A percentile compares a stretch with the other conserved stretches of the same genome.
Evolutionary conservation across 1,139 yeast species (phyloP).

Genomic region (Sugiyamaella grinbergsii): DNA sequence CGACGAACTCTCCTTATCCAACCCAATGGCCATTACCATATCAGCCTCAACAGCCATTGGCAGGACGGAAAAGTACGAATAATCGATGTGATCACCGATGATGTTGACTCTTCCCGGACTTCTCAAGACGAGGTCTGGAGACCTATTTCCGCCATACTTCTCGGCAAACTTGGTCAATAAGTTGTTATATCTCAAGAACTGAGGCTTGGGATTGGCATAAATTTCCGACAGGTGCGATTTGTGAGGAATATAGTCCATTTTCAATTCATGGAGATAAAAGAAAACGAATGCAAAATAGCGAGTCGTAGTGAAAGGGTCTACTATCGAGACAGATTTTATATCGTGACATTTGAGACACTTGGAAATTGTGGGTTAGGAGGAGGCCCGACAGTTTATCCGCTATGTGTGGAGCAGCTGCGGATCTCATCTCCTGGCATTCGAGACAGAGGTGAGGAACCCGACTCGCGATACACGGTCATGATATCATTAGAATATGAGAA

Average conservation of each 20-base stretch:
- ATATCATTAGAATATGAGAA: constrained; percentile 13
- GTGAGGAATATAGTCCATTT: constrained; percentile 25
- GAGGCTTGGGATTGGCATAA: constrained; percentile 30
- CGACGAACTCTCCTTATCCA: constrained; percentile 34
- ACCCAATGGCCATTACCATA: constrained; percentile 57
- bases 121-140: constrained; percentile 56
- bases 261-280: background rate
- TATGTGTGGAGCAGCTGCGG: background rate
- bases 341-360: too few relatives aligned
- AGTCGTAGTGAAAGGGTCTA: background rate
- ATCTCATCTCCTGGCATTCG: too few relatives aligned
- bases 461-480: constrained; percentile 7
- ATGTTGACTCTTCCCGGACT: constrained; percentile 77
- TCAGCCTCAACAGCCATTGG: constrained; percentile 79
- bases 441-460: too few relatives aligned
- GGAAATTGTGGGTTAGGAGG: background rate
- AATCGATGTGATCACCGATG: constrained; percentile 77
- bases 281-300: background rate
- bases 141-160: constrained; percentile 33
- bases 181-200: constrained; percentile 32
- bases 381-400: background rate
- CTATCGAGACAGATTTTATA: too few relatives aligned
- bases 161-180: constrained; percentile 31
- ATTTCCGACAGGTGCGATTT: constrained; percentile 29
- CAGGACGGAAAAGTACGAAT: constrained; percentile 64